Percentiles rank a stretch among this genome's conserved stretches.
phyloP scores from a whole-genome alignment of 139 green algal genomes.

The Dunaliella primolecta region DNA sequence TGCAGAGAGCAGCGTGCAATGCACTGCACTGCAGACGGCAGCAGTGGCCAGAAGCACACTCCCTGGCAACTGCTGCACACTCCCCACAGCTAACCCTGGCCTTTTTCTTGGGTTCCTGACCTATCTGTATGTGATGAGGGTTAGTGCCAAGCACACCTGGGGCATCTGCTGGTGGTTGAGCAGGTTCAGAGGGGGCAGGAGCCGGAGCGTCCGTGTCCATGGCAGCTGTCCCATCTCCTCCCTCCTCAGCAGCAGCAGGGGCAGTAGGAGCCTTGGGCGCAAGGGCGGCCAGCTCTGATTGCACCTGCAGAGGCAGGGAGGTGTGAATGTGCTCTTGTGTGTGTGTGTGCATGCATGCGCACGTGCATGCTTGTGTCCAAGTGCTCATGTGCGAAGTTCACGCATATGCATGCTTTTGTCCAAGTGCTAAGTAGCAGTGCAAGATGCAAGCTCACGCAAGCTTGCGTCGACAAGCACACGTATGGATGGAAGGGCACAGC shows the following conservation, averaged over 20 bases:
- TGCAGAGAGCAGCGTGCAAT: no score
- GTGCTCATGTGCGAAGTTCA: background rate
- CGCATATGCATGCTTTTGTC: no score
- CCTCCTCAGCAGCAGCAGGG: slow-evolving; percentile 4
- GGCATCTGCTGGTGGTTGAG: background rate
- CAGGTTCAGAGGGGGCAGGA: slow-evolving; percentile 19
- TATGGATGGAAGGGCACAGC: no score
- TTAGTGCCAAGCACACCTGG: no score
- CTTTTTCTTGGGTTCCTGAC: no score
- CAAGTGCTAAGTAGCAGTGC: background rate
- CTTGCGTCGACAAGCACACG: no score
- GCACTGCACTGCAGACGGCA: no score
- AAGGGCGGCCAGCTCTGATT: slow-evolving; percentile 12
- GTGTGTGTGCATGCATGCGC: background rate
- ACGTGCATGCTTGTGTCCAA: background rate
- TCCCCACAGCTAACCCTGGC: no score
- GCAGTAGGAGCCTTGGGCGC: slow-evolving; percentile 22
- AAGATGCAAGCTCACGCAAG: background rate
- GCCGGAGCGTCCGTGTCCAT: slow-evolving; percentile 33
- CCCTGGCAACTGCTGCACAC: no score
- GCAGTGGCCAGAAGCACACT: no score
- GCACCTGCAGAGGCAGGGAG: slow-evolving; percentile 14
- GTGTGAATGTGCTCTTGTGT: background rate
- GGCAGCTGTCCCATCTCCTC: slow-evolving; percentile 13
- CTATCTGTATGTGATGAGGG: no score